Evolutionary conservation across 2,329 filamentous ascomycete genomes (phyloP), one percentile per base, ranked within the genome.

Genomic region (Arthrobotrys pseudoclavata): DNA sequence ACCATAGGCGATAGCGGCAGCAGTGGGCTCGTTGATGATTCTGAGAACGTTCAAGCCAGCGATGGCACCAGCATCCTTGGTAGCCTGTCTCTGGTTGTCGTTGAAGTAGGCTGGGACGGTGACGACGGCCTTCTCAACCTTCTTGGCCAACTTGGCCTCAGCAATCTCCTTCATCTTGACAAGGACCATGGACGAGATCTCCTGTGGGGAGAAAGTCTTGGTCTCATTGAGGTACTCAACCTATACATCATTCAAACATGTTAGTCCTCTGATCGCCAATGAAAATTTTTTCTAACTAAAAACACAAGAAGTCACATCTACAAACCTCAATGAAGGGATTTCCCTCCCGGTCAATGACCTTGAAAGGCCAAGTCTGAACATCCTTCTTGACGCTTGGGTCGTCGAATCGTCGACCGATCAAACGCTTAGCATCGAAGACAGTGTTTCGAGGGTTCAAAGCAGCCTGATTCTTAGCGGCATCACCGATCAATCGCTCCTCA

Each of bases 111-210:
- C 96, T 75, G 96, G 96, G 76, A 98, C 96, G 79, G 96, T 99
- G 86, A 99, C 94, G 85, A 99, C 96, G 81, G 96, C 96, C 91
- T 98, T 98, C 87, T 96, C 91, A 83, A 98, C 94, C 88, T 96
- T 97, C 91, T 96, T 97, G 86, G 94, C 96, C 83, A 99, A 91
- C 90, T 99, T 98, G 86, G 89, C 89, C 89, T 99, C 96, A 83
- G 96, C 96, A 85, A 97, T 94, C 87, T 99, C 96, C 90, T 97
- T 97, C 95, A 98, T 97, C 95, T 99, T 99, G 87, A 89, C 91
- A 82, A 99, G 90, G 82, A 99, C 93, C 96, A 99, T 99, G 85
- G 96, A 92, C 80, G 96, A 99, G 86, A 99, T 96, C 87, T 99
- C 96, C 88, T 99, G 95, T 79, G 96, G 93, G 63, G 94, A 96